Base-by-base conservation (phyloP, 768 basidiomycete species). In the Pulveroboletus sp. region DNA sequence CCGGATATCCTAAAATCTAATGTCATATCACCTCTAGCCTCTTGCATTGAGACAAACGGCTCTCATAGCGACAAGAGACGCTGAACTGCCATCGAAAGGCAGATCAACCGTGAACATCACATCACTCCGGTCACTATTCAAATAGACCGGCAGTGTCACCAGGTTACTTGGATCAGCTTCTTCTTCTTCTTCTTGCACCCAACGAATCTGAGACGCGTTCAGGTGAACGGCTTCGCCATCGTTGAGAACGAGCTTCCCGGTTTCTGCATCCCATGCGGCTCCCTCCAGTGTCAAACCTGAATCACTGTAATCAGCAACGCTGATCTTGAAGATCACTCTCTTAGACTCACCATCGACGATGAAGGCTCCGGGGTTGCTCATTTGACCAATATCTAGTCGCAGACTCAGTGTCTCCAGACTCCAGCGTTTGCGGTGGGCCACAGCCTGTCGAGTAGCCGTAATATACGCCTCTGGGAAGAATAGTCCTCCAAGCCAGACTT, bases 401-500 rank as follows among this genome's bases (percentile, higher is more conserved):
- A 98, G 69, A 49, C 80, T 74, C 59, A 98, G 66, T 8, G 90
- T 92, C 69, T 99, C 95, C 55, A 99, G 71, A 68, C 92, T 94
- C 87, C 90, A 91, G 57, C 84, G 83, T 71, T 87, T 92, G 48
- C 84, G 77, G 65, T 97, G 94, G 2, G 95, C 96, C 5, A 93
- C 89, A n/a, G 90, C 83, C 68, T 99, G 95, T 44, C 95, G 79
- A 2, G 93, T 94, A 2, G 95, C 95, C 1, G 95, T 97, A 60
- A 98, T 79, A 65, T 93, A 98, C 3, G 93, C 94, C 62, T 94
- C 91, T 0, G 95, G 96, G 79, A 89, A 93, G 78, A 98, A 97
- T 49, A 99, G 69, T 0, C 91, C 89, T 21, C 95, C 93, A 12
- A 98, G 80, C 89, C 91, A 92, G 39, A 96, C 88, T 68, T 90